A percentile compares a stretch with the other conserved stretches of the same genome.
These are phyloP conservation scores for Wickerhamomyces sp. DNA, from an alignment of 1,139 yeast species.

Conservation along the genomic window DNA sequence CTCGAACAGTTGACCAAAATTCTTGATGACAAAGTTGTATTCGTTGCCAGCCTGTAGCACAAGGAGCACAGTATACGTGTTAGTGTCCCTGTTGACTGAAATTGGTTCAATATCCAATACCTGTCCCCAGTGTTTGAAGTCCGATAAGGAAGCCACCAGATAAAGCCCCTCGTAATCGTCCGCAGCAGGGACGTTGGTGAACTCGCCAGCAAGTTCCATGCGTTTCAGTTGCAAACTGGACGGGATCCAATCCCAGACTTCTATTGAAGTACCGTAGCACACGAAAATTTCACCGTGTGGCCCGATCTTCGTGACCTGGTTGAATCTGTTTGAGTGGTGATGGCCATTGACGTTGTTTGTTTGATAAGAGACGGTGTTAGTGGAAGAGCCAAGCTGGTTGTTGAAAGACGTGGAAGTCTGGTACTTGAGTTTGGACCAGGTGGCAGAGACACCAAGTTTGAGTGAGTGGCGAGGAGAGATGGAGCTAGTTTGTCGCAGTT, in stretches of 20 bases:
- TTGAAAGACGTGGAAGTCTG: conserved; percentile 9
- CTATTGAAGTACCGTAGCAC: conserved; percentile 30
- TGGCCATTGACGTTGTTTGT: conserved; percentile 5
- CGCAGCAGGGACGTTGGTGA: conserved; percentile 1
- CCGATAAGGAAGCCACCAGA: conserved; percentile 24
- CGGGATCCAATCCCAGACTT: conserved; percentile 50
- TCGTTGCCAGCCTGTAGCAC: conserved; percentile 17
- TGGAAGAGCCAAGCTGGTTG: neutral
- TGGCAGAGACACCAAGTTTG: conserved; percentile 19
- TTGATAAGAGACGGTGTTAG: neutral
- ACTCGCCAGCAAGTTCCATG: conserved; percentile 4
- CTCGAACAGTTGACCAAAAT: conserved; percentile 20
- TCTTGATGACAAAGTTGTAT: conserved; percentile 10
- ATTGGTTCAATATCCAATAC: conserved; percentile 24
- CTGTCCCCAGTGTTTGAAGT: conserved; percentile 6
- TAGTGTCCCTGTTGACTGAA: conserved; percentile 15
- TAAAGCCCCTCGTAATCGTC: conserved; percentile 25
- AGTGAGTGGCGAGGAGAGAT: conserved; percentile 14
- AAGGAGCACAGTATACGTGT: conserved; percentile 17
- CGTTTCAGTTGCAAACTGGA: conserved; percentile 15
- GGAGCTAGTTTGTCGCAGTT: conserved; percentile 10
- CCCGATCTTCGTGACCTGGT: conserved; percentile 33
- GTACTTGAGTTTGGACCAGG: conserved; percentile 21
- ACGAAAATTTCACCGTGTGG: conserved; percentile 42
- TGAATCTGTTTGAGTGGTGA: conserved; percentile 2